These are phyloP conservation scores for Nannizzia gypsea DNA, from an alignment of 2,329 filamentous ascomycete genomes.

Conservation along the genomic window DNA sequence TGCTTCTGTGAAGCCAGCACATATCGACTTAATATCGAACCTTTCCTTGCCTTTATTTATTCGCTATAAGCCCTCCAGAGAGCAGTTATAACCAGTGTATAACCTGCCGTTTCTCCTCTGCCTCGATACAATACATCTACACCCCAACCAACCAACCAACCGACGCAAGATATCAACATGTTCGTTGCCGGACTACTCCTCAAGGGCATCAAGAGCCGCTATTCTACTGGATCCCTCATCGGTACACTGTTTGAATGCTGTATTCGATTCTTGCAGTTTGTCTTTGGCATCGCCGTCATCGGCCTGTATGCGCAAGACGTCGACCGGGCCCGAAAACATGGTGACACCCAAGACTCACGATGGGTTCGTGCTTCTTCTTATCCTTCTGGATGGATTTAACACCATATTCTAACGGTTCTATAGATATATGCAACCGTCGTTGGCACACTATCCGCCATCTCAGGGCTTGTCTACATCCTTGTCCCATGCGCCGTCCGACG, in stretches of 20 bases:
- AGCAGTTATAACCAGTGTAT: background rate
- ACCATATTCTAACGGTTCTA: constrained; percentile 1
- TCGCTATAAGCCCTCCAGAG: background rate
- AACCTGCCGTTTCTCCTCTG: background rate
- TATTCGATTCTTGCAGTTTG: constrained; percentile 65
- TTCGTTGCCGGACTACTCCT: constrained; percentile 14
- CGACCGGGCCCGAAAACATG: constrained; percentile 39
- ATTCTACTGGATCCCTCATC: constrained; percentile 13
- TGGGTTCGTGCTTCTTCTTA: constrained; percentile 50
- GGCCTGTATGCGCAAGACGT: constrained; percentile 68
- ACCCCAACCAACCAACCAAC: background rate
- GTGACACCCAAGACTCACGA: constrained; percentile 49
- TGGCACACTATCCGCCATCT: constrained; percentile 53
- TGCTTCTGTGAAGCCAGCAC: background rate
- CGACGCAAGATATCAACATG: constrained; percentile 5
- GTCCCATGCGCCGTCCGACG: constrained; percentile 41
- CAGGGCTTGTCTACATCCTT: constrained; percentile 53
- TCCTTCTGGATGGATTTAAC: background rate
- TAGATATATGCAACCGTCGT: constrained; percentile 62
- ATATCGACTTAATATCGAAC: background rate
- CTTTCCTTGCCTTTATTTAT: background rate
- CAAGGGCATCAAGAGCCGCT: constrained; percentile 15
- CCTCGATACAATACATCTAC: background rate
- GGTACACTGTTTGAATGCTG: constrained; percentile 22
- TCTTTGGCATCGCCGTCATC: constrained; percentile 62